phyloP scores from a whole-genome alignment of 2,329 filamentous ascomycete species.

The Pseudofabraea citricarpa region DNA sequence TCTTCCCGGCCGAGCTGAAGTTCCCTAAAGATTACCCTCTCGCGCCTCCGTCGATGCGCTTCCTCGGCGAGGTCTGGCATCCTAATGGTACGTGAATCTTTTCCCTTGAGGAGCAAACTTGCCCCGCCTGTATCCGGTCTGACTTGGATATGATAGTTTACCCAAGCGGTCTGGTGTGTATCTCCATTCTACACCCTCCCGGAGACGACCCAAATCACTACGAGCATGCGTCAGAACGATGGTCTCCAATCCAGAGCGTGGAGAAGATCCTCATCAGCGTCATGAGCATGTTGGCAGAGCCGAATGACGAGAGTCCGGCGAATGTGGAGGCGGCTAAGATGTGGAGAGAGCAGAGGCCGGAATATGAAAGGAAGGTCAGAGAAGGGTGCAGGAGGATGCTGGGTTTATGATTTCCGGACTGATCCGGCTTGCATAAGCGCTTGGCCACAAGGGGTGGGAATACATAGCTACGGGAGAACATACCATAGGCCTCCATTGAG shows the following conservation, averaged over 20 bases:
- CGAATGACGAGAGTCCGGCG: conserved; percentile 93
- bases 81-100: conserved; percentile 68
- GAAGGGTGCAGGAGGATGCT: conserved; percentile 76
- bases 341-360: conserved; percentile 79
- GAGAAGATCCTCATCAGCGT: conserved; percentile 97
- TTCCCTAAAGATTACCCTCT: conserved; percentile 98
- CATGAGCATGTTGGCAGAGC: conserved; percentile 97
- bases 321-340: conserved; percentile 96
- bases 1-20: conserved; percentile 91
- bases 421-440: too few relatives aligned
- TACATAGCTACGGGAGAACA: too few relatives aligned
- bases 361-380: conserved; percentile 84
- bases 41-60: conserved; percentile 92
- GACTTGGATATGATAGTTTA: conserved; percentile 58
- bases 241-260: conserved; percentile 94
- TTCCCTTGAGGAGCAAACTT: too few relatives aligned
- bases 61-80: conserved; percentile 91
- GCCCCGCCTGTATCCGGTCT: not conserved
- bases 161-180: conserved; percentile 86
- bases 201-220: conserved; percentile 98
- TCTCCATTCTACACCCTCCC: conserved; percentile 94
- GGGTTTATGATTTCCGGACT: conserved; percentile 68
- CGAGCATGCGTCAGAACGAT: conserved; percentile 91
- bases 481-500: too few relatives aligned
- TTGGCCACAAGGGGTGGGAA: not conserved